phyloP scores from a whole-genome alignment of 805 yeast genomes.

The Yamadazyma olivae region DNA sequence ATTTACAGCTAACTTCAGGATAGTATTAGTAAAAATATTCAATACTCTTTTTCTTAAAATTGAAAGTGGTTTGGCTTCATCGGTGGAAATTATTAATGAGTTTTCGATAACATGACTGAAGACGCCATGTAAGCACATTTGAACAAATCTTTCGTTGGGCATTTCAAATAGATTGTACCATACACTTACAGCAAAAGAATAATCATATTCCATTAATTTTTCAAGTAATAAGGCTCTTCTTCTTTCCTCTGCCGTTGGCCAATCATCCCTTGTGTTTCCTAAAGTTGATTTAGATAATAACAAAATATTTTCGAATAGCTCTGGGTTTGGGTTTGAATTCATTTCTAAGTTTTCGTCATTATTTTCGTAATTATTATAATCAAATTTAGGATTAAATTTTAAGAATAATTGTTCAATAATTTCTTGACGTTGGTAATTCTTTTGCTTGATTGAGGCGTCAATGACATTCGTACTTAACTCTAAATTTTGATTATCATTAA shows the following conservation, averaged over 20 bases:
- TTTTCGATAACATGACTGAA: conserved; percentile 86
- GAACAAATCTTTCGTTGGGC: conserved; percentile 58
- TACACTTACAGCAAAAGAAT: conserved; percentile 52
- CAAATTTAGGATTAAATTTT: conserved; percentile 41
- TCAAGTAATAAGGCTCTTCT: conserved; percentile 74
- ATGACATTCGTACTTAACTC: conserved; percentile 67
- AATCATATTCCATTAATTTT: conserved; percentile 67
- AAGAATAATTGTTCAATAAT: conserved; percentile 47
- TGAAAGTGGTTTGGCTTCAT: conserved; percentile 40
- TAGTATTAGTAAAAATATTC: conserved; percentile 55
- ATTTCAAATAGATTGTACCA: conserved; percentile 59
- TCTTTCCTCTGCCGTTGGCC: conserved; percentile 92
- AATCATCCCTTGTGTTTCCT: conserved; percentile 79
- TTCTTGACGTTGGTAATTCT: conserved; percentile 57
- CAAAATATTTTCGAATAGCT: conserved; percentile 65
- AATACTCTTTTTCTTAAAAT: conserved; percentile 66
- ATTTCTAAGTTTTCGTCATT: conserved; percentile 7
- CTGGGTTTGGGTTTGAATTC: conserved; percentile 22
- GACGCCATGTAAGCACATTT: conserved; percentile 85
- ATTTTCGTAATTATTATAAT: conserved; percentile 13
- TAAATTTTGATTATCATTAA: conserved; percentile 56
- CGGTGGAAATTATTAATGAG: conserved; percentile 42
- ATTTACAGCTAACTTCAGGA: conserved; percentile 67
- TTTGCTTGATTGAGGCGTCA: conserved; percentile 59
- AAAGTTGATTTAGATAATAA: conserved; percentile 67